Percentiles rank a stretch among this genome's conserved stretches.
Evolutionary conservation across 2,329 filamentous ascomycete species (phyloP).

Genomic region (Ophiocordyceps sinensis): DNA sequence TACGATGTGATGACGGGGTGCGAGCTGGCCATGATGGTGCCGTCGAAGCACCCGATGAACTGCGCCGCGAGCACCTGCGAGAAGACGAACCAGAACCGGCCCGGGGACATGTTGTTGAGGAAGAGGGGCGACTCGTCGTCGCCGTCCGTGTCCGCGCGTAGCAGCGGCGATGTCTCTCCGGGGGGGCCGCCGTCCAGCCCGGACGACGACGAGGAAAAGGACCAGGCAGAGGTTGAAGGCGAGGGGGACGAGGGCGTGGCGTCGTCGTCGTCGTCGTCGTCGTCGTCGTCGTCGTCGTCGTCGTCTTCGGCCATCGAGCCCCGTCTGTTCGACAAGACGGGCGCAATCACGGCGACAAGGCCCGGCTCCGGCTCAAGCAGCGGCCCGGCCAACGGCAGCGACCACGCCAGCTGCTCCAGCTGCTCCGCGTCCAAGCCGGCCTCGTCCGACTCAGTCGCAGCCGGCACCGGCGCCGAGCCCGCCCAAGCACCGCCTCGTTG

Average conservation of each 20-base stretch:
- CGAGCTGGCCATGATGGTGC: slow-evolving; percentile 67
- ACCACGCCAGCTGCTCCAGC: slow-evolving; percentile 21
- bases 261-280: neutral
- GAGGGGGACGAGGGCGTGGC: neutral
- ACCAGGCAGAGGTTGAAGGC: neutral
- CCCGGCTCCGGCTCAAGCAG: slow-evolving; percentile 26
- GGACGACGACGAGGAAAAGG: neutral
- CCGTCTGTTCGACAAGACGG: slow-evolving; percentile 3
- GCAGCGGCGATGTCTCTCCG: slow-evolving; percentile 12
- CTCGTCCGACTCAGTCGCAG: neutral
- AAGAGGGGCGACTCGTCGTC: slow-evolving; percentile 12
- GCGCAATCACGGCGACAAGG: slow-evolving; percentile 24
- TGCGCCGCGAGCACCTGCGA: slow-evolving; percentile 40
- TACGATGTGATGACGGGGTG: slow-evolving; percentile 73
- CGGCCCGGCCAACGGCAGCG: slow-evolving; percentile 21
- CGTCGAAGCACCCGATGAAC: slow-evolving; percentile 54
- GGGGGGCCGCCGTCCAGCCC: neutral
- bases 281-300: slow-evolving; percentile 1
- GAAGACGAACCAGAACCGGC: slow-evolving; percentile 50
- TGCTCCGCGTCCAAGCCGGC: slow-evolving; percentile 2
- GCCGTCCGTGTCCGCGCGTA: slow-evolving; percentile 4
- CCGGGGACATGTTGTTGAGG: slow-evolving; percentile 30
- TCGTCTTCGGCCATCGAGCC: too few species aligned
- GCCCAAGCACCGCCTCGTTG: neutral
- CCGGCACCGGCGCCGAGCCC: neutral